Evolutionary conservation across 495 filamentous ascomycete species (phyloP).

Genomic region (Lasiosphaeriaceae sp.): DNA sequence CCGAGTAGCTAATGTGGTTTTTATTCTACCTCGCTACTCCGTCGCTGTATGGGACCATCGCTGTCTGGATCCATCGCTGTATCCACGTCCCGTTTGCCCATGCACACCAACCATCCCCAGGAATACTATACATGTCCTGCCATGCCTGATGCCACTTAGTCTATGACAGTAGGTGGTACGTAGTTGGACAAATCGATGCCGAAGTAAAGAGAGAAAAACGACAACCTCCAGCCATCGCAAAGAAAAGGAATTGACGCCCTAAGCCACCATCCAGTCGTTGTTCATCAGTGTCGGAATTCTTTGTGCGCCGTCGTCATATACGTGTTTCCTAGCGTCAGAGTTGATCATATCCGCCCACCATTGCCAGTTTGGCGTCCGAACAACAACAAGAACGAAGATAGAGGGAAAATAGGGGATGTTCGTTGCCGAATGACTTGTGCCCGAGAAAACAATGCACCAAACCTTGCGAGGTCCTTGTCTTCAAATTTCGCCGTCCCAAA

Average conservation of each 20-base stretch:
- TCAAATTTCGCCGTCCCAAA: conserved; percentile 21
- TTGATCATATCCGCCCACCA: not conserved
- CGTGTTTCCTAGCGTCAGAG: not conserved
- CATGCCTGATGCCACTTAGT: too few relatives aligned
- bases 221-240: not conserved
- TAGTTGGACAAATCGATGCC: not conserved
- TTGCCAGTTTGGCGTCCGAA: not conserved
- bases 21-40: too few relatives aligned
- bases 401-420: too few relatives aligned
- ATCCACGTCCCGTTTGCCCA: too few relatives aligned
- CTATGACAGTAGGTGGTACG: too few relatives aligned
- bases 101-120: too few relatives aligned
- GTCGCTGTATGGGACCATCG: too few relatives aligned
- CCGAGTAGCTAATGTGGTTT: too few relatives aligned
- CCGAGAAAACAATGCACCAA: conserved; percentile 9
- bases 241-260: not conserved
- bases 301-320: not conserved
- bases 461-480: not conserved
- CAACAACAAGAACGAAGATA: not conserved
- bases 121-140: too few relatives aligned
- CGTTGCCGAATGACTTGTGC: not conserved
- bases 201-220: not conserved
- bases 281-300: not conserved
- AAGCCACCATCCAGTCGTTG: not conserved
- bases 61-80: too few relatives aligned